A percentile compares a stretch with the other conserved stretches of the same genome.
Conservation (phyloP, 225 moss, liverwort and hornwort genomes). For the Straminergon stramineum region DNA sequence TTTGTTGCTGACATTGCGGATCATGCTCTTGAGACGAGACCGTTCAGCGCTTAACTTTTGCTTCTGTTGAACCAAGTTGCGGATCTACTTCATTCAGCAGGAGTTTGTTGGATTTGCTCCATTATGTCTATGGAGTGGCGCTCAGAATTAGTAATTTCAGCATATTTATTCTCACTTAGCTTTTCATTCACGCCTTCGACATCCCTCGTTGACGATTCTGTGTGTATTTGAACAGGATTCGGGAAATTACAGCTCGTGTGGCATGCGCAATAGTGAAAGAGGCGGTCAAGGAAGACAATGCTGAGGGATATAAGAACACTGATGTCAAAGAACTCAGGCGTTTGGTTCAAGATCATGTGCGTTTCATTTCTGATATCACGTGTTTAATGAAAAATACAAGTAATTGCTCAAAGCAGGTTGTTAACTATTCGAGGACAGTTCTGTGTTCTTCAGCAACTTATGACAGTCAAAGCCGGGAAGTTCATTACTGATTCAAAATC, state of each 20-base stretch:
- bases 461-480: neutral
- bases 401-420: neutral
- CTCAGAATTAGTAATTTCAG: neutral
- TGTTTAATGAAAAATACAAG: neutral
- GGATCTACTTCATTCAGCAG: neutral
- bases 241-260: conserved; percentile 80
- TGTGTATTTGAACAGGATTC: conserved; percentile 52
- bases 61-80: neutral
- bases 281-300: conserved; percentile 72
- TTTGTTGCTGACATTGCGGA: neutral
- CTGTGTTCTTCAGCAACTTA: neutral
- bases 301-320: conserved; percentile 58
- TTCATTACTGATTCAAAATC: neutral
- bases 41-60: neutral
- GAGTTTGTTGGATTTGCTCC: neutral
- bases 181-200: neutral
- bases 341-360: conserved; percentile 42
- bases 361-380: neutral
- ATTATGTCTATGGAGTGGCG: neutral
- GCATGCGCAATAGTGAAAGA: conserved; percentile 79
- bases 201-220: neutral
- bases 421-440: neutral
- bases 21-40: neutral
- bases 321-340: conserved; percentile 50
- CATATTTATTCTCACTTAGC: neutral